Evolutionary conservation across 179 eudicot genomes (phyloP).

Genomic region (Vitellaria paradoxa): DNA sequence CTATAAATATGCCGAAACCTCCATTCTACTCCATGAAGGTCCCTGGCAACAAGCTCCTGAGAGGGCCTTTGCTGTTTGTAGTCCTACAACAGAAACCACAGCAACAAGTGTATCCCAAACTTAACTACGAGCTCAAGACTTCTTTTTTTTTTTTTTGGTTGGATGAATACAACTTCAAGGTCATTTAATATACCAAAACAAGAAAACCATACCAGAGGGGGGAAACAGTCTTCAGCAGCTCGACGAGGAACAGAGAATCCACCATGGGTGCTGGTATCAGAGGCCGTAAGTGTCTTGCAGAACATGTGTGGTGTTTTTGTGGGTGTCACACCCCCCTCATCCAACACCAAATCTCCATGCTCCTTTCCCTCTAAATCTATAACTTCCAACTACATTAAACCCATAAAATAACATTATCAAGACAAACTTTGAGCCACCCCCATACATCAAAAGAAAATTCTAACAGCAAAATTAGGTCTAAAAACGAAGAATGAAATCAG

Average conservation of each 20-base stretch:
- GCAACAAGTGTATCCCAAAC: neutral
- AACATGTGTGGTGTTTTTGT: slow-evolving; percentile 86
- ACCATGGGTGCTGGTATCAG: slow-evolving; percentile 93
- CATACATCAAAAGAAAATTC: slow-evolving; percentile 2
- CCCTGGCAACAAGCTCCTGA: slow-evolving; percentile 80
- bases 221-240: slow-evolving; percentile 94
- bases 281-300: slow-evolving; percentile 89
- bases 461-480: slow-evolving; percentile 6
- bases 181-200: neutral
- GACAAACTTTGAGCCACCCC: neutral
- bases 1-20: slow-evolving; percentile 88
- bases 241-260: slow-evolving; percentile 96
- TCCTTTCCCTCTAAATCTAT: slow-evolving; percentile 44
- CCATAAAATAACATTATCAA: slow-evolving; percentile 8
- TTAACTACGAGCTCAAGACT: neutral
- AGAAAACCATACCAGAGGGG: slow-evolving; percentile 56
- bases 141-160: too few species aligned
- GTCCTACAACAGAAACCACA: slow-evolving; percentile 42
- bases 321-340: slow-evolving; percentile 45
- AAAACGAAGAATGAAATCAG: slow-evolving; percentile 3
- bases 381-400: slow-evolving; percentile 33
- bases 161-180: neutral
- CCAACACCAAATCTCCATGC: slow-evolving; percentile 40
- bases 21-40: slow-evolving; percentile 89
- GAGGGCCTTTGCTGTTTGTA: slow-evolving; percentile 81